Evolutionary conservation across 2,329 filamentous ascomycete species (phyloP), one percentile per base, ranked within the genome.

Genomic region (Trichoderma sp.): DNA sequence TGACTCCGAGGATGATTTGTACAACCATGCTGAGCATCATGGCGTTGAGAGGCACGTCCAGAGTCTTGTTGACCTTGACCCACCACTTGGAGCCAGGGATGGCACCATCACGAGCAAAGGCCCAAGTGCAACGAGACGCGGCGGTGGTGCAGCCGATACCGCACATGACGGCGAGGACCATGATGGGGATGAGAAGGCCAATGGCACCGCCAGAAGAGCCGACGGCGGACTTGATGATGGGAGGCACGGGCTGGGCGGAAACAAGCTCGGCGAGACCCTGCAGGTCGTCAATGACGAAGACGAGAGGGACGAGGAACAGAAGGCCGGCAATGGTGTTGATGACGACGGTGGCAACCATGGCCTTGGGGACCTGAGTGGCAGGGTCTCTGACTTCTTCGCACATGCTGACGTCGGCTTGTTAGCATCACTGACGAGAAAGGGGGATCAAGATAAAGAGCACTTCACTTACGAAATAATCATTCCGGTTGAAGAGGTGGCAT

Each of bases 401-500:
- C 90, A 92, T 92, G 71, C 87, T 90, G 24, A 35, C 19, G 7
- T 5, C 19, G 24, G 31, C 14, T 0, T 56, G 49, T 64, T 43
- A 43, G 33, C 31, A 27, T 31, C 21, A n/a, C 10, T n/a, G 14
- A 56, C n/a, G 72, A 68, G 4, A 29, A 29, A 55, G 49, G 35
- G 27, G 31, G 8, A 35, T 14, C 29, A 31, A 40, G 31, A 8
- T n/a, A 13, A 24, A 24, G 0, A 37, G 0, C 40, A 43, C 2
- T 19, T 52, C 60, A 83, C 88, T 84, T 81, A 90, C 88, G 88
- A 91, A 77, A 93, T 90, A 70, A 93, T 90, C 91, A 93, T 93
- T 79, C 91, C 91, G 0, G 90, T 92, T 19, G 90, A 91, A 4
- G 90, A 92, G 16, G 90, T 92, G 57, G 89, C 90, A 75, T 93